Conservation (phyloP, 805 yeast species). For the Spathaspora sp. region DNA sequence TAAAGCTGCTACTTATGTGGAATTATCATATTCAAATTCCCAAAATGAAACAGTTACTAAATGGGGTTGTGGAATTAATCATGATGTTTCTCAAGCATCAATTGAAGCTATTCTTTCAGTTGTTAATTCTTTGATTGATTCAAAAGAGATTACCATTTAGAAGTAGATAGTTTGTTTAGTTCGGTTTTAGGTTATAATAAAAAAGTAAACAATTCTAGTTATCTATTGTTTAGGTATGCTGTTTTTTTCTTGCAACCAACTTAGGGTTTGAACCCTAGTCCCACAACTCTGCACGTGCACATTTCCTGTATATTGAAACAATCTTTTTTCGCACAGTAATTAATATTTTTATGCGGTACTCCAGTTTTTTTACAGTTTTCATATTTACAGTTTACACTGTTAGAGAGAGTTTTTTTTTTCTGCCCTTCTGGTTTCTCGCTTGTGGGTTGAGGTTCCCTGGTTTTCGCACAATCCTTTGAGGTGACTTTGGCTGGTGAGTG, state of each 20-base stretch:
- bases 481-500: not conserved
- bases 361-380: not conserved
- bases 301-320: not conserved
- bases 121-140: constrained; percentile 35
- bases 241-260: not conserved
- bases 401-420: too few species aligned
- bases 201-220: not conserved
- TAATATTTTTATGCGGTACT: too few species aligned
- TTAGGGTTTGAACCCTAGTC: not conserved
- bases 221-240: not conserved
- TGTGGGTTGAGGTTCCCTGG: not conserved
- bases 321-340: not conserved
- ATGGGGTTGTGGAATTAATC: constrained; percentile 45
- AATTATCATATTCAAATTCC: constrained; percentile 38
- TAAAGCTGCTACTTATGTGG: constrained; percentile 74
- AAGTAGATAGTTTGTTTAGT: not conserved
- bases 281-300: not conserved
- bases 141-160: constrained; percentile 25
- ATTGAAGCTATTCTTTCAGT: constrained; percentile 66
- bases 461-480: not conserved
- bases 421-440: not conserved
- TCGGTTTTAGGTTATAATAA: not conserved
- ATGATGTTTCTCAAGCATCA: constrained; percentile 42
- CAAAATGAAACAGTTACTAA: constrained; percentile 30
- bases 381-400: not conserved